Evolutionary conservation across 2,329 filamentous ascomycete genomes (phyloP).

Genomic region (Whalleya microplaca): DNA sequence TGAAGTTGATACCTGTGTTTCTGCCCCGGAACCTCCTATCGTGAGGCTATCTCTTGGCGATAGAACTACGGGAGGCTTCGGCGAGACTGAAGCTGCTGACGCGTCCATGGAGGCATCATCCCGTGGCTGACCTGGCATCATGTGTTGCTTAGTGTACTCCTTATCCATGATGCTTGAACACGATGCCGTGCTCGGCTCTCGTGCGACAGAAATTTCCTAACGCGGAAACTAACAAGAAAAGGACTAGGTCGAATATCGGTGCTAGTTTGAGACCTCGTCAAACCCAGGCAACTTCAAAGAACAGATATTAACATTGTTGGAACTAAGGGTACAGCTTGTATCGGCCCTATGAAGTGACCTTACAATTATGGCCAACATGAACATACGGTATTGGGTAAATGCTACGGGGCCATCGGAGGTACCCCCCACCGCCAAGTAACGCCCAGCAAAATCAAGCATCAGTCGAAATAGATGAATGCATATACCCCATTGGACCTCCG

Average conservation of each 20-base stretch:
- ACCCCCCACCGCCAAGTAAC: conserved; percentile 31
- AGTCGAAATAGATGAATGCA: conserved; percentile 29
- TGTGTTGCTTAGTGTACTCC: conserved; percentile 10
- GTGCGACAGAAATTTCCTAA: conserved; percentile 11
- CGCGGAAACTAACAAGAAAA: conserved; percentile 13
- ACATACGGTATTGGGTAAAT: conserved; percentile 29
- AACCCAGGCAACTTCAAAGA: conserved; percentile 9
- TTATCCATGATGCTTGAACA: conserved; percentile 22
- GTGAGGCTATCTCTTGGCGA: conserved; percentile 11
- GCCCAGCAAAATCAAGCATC: conserved; percentile 26
- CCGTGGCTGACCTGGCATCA: conserved; percentile 13
- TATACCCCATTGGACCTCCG: conserved; percentile 24
- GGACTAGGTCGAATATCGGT: conserved; percentile 10
- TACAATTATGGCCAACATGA: conserved; percentile 12
- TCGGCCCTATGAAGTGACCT: conserved; percentile 19
- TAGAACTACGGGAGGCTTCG: conserved; percentile 13
- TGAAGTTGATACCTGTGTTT: conserved; percentile 18
- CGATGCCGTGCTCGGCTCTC: conserved; percentile 6
- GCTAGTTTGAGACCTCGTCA: conserved; percentile 11
- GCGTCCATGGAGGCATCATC: conserved; percentile 10
- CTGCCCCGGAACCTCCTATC: conserved; percentile 16
- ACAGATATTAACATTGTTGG: conserved; percentile 13
- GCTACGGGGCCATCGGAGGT: conserved; percentile 27
- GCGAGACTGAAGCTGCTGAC: conserved; percentile 17
- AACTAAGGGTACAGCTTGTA: conserved; percentile 19